Evolutionary conservation across 306 rosid genomes (phyloP).

Genomic region (Vicia sativa): DNA sequence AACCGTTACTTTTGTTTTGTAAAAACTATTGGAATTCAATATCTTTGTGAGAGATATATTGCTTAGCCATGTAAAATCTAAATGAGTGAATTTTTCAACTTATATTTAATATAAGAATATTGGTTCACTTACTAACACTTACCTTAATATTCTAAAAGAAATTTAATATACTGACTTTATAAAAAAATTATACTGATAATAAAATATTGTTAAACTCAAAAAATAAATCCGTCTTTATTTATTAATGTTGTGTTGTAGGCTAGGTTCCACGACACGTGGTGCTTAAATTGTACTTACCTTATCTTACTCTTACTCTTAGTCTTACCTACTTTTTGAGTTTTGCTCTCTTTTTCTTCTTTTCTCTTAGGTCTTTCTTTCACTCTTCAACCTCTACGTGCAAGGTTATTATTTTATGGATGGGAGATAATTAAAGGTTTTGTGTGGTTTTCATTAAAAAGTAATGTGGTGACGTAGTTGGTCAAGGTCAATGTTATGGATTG

Average conservation of each 20-base stretch:
- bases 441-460: slow-evolving; percentile 28
- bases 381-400: slow-evolving; percentile 51
- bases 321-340: neutral
- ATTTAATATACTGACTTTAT: too few species aligned
- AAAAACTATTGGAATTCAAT: too few species aligned
- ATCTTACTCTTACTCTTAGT: too few species aligned
- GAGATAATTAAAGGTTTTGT: neutral
- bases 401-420: slow-evolving; percentile 30
- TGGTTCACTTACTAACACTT: too few species aligned
- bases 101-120: too few species aligned
- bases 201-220: too few species aligned
- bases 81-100: too few species aligned
- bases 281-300: neutral
- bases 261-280: slow-evolving; percentile 39
- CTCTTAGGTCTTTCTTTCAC: slow-evolving; percentile 59
- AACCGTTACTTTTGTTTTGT: too few species aligned
- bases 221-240: neutral
- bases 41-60: too few species aligned
- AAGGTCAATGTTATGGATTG: slow-evolving; percentile 44
- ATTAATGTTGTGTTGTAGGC: neutral
- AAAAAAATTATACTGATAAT: too few species aligned
- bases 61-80: too few species aligned
- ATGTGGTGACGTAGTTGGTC: slow-evolving; percentile 37
- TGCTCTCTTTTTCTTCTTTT: neutral
- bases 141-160: too few species aligned